Percentiles rank a stretch among this genome's conserved stretches.
These are phyloP conservation scores for Leccinum subtestaceum DNA, from an alignment of 768 basidiomycete genomes.

Conservation along the genomic window DNA sequence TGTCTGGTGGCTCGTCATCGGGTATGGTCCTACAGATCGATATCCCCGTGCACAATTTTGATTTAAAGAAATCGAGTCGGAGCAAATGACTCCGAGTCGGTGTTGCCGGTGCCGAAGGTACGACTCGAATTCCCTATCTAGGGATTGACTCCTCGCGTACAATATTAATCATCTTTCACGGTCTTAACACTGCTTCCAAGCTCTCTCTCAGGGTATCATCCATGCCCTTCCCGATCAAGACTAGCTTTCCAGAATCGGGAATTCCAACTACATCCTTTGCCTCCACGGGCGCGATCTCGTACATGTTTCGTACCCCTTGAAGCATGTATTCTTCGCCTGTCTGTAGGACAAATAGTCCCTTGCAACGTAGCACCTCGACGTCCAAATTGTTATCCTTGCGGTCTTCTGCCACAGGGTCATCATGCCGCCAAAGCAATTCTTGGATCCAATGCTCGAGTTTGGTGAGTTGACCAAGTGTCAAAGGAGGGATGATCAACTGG, in stretches of 20 bases:
- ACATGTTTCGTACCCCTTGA: conserved; percentile 90
- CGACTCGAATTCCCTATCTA: background rate
- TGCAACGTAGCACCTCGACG: conserved; percentile 78
- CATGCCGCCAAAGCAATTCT: conserved; percentile 75
- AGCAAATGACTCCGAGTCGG: background rate
- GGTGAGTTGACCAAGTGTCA: conserved; percentile 47
- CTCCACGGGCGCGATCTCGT: conserved; percentile 64
- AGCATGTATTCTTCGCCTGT: conserved; percentile 66
- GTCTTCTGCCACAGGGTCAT: conserved; percentile 40
- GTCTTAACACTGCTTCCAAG: conserved; percentile 35
- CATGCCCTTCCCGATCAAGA: conserved; percentile 84
- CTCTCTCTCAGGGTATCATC: conserved; percentile 53
- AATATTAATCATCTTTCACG: background rate
- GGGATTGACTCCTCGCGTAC: background rate
- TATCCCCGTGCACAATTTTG: background rate
- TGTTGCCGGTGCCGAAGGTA: no score
- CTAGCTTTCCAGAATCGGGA: conserved; percentile 71
- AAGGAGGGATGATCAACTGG: conserved; percentile 62
- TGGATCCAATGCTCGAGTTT: conserved; percentile 80
- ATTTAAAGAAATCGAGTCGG: background rate
- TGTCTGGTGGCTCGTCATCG: conserved; percentile 22
- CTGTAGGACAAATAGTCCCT: conserved; percentile 68
- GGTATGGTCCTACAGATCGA: conserved; percentile 5
- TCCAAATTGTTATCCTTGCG: conserved; percentile 7
- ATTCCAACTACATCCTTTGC: conserved; percentile 42